A percentile compares a stretch with the other conserved stretches of the same genome.
Conservation (phyloP, 805 yeast species). For the Geotrichum ghanense region DNA sequence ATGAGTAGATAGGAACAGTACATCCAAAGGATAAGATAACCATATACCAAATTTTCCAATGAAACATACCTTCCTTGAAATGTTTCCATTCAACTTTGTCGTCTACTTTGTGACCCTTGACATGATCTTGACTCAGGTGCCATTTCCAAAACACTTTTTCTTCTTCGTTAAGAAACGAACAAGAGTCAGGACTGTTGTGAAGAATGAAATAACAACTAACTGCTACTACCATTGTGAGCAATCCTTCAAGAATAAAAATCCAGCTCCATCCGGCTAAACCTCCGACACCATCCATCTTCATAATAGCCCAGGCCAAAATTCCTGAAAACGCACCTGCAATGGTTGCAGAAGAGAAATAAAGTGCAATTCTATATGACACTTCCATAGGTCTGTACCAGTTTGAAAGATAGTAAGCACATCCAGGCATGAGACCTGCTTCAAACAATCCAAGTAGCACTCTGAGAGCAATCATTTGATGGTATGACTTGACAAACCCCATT, state of each 20-base stretch:
- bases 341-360: constrained; percentile 36
- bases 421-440: constrained; percentile 33
- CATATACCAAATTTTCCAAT: constrained; percentile 38
- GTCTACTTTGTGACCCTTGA: constrained; percentile 28
- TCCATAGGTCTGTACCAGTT: constrained; percentile 30
- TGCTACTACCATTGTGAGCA: constrained; percentile 24
- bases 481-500: constrained; percentile 22
- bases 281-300: constrained; percentile 28
- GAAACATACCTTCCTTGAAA: constrained; percentile 36
- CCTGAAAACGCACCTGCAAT: constrained; percentile 43
- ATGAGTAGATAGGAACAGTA: constrained; percentile 45
- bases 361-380: constrained; percentile 28
- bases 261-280: constrained; percentile 39
- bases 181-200: constrained; percentile 37
- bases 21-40: constrained; percentile 43
- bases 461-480: constrained; percentile 29
- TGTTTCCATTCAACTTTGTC: constrained; percentile 31
- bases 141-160: constrained; percentile 1
- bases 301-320: constrained; percentile 36
- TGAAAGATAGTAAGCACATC: constrained; percentile 25
- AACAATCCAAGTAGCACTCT: constrained; percentile 27
- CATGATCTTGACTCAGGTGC: constrained; percentile 7
- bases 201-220: constrained; percentile 30
- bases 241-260: constrained; percentile 40
- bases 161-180: constrained; percentile 6